phyloP scores from a whole-genome alignment of 202 grass and related monocot genomes.

The Bolboschoenoplectus hybrid region DNA sequence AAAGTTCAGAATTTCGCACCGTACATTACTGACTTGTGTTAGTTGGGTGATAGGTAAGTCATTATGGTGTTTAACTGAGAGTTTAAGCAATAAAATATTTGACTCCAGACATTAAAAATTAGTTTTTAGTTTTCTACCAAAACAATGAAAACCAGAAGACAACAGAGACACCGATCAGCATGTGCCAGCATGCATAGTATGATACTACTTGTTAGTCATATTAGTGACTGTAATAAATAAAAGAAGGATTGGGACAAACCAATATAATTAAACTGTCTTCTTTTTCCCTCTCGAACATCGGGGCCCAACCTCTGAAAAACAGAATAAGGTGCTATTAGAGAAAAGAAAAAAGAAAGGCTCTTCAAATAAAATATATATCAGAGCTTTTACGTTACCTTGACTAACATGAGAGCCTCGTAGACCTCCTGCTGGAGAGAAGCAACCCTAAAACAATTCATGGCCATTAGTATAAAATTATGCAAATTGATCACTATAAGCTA shows the following conservation, averaged over 20 bases:
- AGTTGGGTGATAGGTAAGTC: neutral
- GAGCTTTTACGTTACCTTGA: constrained; percentile 53
- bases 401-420: constrained; percentile 81
- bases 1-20: neutral
- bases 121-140: neutral
- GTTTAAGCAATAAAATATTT: neutral
- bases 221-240: neutral
- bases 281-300: constrained; percentile 86
- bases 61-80: neutral
- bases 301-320: constrained; percentile 65
- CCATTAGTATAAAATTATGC: constrained; percentile 14
- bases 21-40: neutral
- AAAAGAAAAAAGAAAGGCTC: neutral
- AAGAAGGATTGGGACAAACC: constrained; percentile 47
- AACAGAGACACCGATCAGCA: neutral
- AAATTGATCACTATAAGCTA: constrained; percentile 5
- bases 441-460: constrained; percentile 43
- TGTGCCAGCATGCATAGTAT: neutral
- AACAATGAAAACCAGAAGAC: neutral
- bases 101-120: neutral
- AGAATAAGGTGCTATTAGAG: neutral
- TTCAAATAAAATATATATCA: neutral
- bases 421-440: constrained; percentile 76
- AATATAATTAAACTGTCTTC: constrained; percentile 93
- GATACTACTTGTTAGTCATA: neutral